Evolutionary conservation across 2,329 filamentous ascomycete genomes (phyloP), one percentile per base, ranked within the genome.

Genomic region (Penicillium sumatraense): DNA sequence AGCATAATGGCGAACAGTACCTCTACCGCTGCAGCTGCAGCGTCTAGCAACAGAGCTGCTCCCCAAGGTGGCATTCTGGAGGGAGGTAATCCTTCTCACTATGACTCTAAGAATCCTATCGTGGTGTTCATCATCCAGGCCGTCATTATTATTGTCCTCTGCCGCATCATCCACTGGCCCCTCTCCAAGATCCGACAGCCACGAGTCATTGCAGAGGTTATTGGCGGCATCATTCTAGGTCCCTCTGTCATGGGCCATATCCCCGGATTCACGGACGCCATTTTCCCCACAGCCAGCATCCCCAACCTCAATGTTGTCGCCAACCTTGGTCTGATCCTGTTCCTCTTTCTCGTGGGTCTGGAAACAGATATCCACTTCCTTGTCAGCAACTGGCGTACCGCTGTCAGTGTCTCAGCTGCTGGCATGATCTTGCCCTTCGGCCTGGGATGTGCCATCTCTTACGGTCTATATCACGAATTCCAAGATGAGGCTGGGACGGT

Each of bases 221-320:
- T 93, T 52, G 89, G 89, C n/a, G 90, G 90, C 50, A 90, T 95
- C 67, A 74, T 96, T 33, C 82, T 96, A 1, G 92, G 92, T 3
- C 92, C 92, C 1, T 95, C 92, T 0, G 89, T 96, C 20, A 89
- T 96, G 86, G 91, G 91, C 68, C 86, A 89, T 49, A 91, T 96
- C 20, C 91, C 91, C 1, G 86, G 87, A 35, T 96, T 96, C 76
- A 81, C 85, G 48, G 75, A 80, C 2, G 80, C 88, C 60, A 93
- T 96, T 61, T 96, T 96, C 68, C 91, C 92, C 0, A 68, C 78
- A 0, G 83, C 78, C 0, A 92, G 90, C 2, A 89, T 96, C 72
- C 87, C 90, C 2, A 86, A 88, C 49, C 79, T 96, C 47, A 87
- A 79, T 64, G 83, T 93, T 51, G 89, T 91, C 41, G 91, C 92